A percentile compares a stretch with the other conserved stretches of the same genome.
phyloP scores from a whole-genome alignment of 352 stramenopile species.

The Pythium sukuiense region DNA sequence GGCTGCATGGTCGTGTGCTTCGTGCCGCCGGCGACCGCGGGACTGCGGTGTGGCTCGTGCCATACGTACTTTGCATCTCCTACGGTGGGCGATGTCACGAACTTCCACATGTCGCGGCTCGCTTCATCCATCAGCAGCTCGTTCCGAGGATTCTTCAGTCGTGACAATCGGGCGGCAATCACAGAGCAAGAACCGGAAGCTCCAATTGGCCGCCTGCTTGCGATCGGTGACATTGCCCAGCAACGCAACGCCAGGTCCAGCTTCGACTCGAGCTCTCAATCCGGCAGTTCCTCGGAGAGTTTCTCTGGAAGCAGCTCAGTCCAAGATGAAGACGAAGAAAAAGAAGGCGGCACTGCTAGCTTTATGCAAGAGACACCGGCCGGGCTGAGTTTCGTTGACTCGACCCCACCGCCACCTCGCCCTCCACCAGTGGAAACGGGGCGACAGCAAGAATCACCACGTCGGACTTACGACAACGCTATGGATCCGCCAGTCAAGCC shows the following conservation, averaged over 20 bases:
- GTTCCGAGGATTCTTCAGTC: conserved; percentile 69
- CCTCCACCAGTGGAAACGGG: conserved; percentile 18
- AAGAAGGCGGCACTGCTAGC: conserved; percentile 5
- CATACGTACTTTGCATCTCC: conserved; percentile 85
- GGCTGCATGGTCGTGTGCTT: conserved; percentile 73
- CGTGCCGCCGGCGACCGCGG: conserved; percentile 72
- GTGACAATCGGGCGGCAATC: conserved; percentile 27
- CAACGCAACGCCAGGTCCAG: conserved; percentile 26
- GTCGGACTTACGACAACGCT: conserved; percentile 14
- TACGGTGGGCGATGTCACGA: conserved; percentile 74
- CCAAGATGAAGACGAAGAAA: conserved; percentile 15
- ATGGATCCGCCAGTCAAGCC: conserved; percentile 14
- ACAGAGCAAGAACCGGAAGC: conserved; percentile 43
- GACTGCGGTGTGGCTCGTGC: conserved; percentile 75
- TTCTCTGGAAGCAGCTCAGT: background rate
- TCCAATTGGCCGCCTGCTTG: conserved; percentile 60
- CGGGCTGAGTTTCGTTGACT: background rate
- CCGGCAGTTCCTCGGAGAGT: background rate
- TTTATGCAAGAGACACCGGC: background rate
- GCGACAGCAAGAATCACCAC: conserved; percentile 10
- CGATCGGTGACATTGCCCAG: conserved; percentile 51
- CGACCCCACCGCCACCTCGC: background rate
- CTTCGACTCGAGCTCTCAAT: background rate
- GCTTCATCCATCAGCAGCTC: conserved; percentile 78
- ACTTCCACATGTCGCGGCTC: conserved; percentile 81